Conservation (phyloP, 2,329 filamentous ascomycete genomes). For the Pleurostoma richardsiae region DNA sequence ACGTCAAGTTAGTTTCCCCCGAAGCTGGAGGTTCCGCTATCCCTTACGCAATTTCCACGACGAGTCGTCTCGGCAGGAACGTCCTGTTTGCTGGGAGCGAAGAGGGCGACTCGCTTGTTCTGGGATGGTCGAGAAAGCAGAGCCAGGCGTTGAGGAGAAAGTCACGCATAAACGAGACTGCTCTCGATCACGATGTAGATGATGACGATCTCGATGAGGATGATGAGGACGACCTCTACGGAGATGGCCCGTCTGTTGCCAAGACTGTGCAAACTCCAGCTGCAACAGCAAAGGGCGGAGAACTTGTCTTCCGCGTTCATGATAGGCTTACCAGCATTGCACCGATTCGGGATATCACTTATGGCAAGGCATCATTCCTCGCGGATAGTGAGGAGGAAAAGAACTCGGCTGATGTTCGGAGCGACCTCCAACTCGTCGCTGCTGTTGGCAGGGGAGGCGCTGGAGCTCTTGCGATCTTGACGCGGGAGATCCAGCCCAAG, state of each 20-base stretch:
- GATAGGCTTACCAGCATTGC: slow-evolving; percentile 75
- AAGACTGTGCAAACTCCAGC: slow-evolving; percentile 27
- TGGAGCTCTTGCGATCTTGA: slow-evolving; percentile 70
- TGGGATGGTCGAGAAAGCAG: slow-evolving; percentile 73
- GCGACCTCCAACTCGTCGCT: slow-evolving; percentile 54
- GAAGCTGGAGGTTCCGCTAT: slow-evolving; percentile 62
- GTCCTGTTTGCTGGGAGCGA: slow-evolving; percentile 83
- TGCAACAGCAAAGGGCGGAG: slow-evolving; percentile 46
- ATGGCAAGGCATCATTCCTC: slow-evolving; percentile 52
- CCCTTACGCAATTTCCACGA: slow-evolving; percentile 60
- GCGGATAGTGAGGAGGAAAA: slow-evolving; percentile 39
- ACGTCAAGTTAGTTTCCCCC: slow-evolving; percentile 58
- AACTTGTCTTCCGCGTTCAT: slow-evolving; percentile 70
- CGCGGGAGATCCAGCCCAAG: slow-evolving; percentile 70
- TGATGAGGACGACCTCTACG: slow-evolving; percentile 63
- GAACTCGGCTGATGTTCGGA: slow-evolving; percentile 40
- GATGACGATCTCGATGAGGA: slow-evolving; percentile 50
- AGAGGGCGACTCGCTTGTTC: slow-evolving; percentile 70
- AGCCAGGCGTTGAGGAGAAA: slow-evolving; percentile 57
- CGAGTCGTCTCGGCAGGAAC: slow-evolving; percentile 62
- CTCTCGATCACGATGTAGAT: slow-evolving; percentile 42
- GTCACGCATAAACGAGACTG: slow-evolving; percentile 51
- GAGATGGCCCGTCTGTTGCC: slow-evolving; percentile 42
- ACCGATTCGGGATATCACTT: slow-evolving; percentile 69
- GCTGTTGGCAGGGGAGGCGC: slow-evolving; percentile 60